A percentile compares a stretch with the other conserved stretches of the same genome.
Conservation (phyloP, 2,329 filamentous ascomycete genomes). For the Aspergillus hiratsukae region DNA sequence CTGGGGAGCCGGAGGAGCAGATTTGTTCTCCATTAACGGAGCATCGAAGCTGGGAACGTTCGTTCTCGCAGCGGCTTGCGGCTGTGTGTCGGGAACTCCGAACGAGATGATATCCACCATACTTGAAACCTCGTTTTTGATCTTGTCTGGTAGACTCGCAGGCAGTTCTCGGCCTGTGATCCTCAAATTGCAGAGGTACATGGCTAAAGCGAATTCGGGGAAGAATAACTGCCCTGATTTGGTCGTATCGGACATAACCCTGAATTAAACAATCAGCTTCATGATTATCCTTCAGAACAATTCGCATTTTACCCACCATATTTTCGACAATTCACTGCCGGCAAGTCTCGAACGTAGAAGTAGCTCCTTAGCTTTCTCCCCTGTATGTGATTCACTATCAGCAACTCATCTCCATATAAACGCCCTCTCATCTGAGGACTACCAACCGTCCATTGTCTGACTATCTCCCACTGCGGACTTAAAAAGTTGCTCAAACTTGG, state of each 20-base stretch:
- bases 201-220: conserved; percentile 92
- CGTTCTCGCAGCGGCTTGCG: conserved; percentile 49
- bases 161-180: conserved; percentile 83
- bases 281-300: conserved; percentile 2
- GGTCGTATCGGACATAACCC: conserved; percentile 90
- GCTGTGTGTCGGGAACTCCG: conserved; percentile 71
- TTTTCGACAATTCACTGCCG: conserved; percentile 82
- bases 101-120: conserved; percentile 99
- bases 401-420: conserved; percentile 2
- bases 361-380: conserved; percentile 85
- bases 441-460: conserved; percentile 71
- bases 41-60: conserved; percentile 70
- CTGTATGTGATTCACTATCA: conserved; percentile 21
- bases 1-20: conserved; percentile 50
- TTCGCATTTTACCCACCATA: conserved; percentile 61
- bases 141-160: conserved; percentile 67
- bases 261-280: conserved; percentile 32
- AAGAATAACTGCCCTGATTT: conserved; percentile 95
- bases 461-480: conserved; percentile 85
- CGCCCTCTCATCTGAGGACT: background rate
- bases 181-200: conserved; percentile 96
- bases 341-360: conserved; percentile 82
- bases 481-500: conserved; percentile 96
- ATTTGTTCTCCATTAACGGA: conserved; percentile 46
- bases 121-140: conserved; percentile 95